Base-by-base conservation (phyloP, 441 rosid species). In the Jatropha multifida region DNA sequence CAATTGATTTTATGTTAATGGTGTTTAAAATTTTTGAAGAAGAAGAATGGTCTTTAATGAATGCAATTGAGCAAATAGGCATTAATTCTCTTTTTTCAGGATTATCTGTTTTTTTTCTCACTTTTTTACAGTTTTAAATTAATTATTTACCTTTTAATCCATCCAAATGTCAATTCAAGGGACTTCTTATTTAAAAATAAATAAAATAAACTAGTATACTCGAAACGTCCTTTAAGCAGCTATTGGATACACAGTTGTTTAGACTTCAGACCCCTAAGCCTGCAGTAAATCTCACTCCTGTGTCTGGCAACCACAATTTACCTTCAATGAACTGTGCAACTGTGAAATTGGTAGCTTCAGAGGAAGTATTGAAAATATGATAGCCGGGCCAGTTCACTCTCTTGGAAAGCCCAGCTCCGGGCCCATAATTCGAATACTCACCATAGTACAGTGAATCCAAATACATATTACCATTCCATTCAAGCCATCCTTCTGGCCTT, bases 361-460 rank as follows among this genome's bases (percentile, higher is more conserved):
- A 68, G 1, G 93, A 76, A 61, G 8, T 64, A 71, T 89, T 93
- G 20, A 94, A 49, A 0, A 79, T 67, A 56, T 87, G 98, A 79
- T 82, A 91, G 3, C 99, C 99, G 13, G 97, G 91, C 98, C 98
- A 94, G 15, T 82, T 86, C 14, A 94, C 90, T 68, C 99, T 80
- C 49, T 82, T 55, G 5, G 75, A 76, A 0, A 85, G 73, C 55
- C 83, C 90, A 5, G 93, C 86, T 0, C 96, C 99, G 0, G 90
- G 82, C 61, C 99, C 99, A 62, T 74, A 81, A 81, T 95, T 95
- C 85, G 72, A 70, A 81, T 73, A 95, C 84, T 95, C 99, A 3
- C 88, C 96, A 2, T 90, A 95, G 46, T 82, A 90, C 72, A 92
- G 83, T 2, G 97, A 87, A 73, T 82, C 87, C 78, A 91, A 74